These are phyloP conservation scores for Phyllosticta citriasiana DNA, from an alignment of 2,329 filamentous ascomycete genomes.

Conservation along the genomic window DNA sequence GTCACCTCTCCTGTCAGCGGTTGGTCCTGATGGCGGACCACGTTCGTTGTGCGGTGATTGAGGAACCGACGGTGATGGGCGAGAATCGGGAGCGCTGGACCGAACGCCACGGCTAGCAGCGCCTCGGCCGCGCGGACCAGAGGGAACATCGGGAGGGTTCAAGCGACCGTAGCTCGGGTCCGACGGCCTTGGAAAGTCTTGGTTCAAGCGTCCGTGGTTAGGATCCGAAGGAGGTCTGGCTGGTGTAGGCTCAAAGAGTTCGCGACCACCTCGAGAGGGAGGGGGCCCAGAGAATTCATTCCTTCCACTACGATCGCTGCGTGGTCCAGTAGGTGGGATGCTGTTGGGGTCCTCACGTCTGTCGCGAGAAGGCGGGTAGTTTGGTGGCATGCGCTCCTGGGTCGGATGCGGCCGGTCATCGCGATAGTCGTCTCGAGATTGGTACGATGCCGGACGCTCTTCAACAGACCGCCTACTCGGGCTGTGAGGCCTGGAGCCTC, in stretches of 20 bases:
- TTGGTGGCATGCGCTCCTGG: constrained; percentile 15
- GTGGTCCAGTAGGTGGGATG: constrained; percentile 43
- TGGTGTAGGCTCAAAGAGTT: constrained; percentile 30
- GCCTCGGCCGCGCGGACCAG: constrained; percentile 42
- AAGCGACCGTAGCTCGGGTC: constrained; percentile 41
- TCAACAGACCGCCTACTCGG: constrained; percentile 21
- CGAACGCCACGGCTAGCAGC: constrained; percentile 30
- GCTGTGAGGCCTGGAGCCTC: constrained; percentile 21
- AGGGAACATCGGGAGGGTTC: constrained; percentile 40
- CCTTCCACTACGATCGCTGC: constrained; percentile 28
- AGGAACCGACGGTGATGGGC: constrained; percentile 9
- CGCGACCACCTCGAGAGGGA: constrained; percentile 22
- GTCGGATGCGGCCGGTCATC: constrained; percentile 23
- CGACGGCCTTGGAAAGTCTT: constrained; percentile 31
- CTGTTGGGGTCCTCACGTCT: constrained; percentile 29
- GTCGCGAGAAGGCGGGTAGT: constrained; percentile 26
- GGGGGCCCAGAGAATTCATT: constrained; percentile 16
- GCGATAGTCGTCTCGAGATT: constrained; percentile 20
- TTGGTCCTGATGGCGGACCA: constrained; percentile 17
- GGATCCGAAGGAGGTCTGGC: constrained; percentile 28
- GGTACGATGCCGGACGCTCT: constrained; percentile 16
- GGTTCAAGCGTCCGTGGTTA: constrained; percentile 37
- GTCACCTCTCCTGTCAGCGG: constrained; percentile 10
- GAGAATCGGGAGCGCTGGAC: constrained; percentile 20
- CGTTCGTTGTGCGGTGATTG: constrained; percentile 8